These are phyloP conservation scores for Histomonas meleagridis DNA, from an alignment of 208 protist species.

Conservation along the genomic window DNA sequence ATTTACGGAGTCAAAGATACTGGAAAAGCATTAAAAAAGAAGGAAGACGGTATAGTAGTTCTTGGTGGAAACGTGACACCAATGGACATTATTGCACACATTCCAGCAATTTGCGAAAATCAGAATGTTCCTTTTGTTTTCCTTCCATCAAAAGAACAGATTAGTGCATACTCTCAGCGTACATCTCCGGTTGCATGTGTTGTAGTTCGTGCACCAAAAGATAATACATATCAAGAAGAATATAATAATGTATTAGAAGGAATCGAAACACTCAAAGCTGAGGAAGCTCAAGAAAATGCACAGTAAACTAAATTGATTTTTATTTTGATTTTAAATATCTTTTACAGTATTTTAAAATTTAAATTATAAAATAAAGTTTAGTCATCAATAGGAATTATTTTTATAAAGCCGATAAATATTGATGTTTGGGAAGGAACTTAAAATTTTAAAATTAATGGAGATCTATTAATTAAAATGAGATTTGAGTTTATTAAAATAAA, in stretches of 20 bases:
- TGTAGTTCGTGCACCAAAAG: not conserved
- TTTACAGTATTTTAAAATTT: too few relatives aligned
- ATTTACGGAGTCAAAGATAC: constrained; percentile 18
- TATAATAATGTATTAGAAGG: not conserved
- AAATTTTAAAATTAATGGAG: too few relatives aligned
- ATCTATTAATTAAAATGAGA: too few relatives aligned
- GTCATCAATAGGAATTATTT: too few relatives aligned
- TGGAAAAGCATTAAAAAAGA: not conserved
- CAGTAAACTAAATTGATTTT: too few relatives aligned
- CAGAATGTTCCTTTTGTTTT: constrained; percentile 2
- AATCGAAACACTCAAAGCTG: not conserved
- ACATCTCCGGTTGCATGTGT: constrained; percentile 6
- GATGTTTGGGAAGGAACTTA: too few relatives aligned
- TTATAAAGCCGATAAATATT: too few relatives aligned
- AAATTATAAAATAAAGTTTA: too few relatives aligned
- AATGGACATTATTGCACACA: constrained; percentile 23
- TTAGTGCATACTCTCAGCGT: not conserved
- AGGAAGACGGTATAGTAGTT: not conserved
- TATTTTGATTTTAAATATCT: too few relatives aligned
- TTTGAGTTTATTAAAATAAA: too few relatives aligned
- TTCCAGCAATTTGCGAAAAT: constrained; percentile 24
- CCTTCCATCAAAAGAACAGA: not conserved
- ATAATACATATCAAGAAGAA: not conserved
- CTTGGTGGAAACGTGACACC: constrained; percentile 22
- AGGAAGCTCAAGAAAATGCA: not conserved